A percentile compares a stretch with the other conserved stretches of the same genome.
Conservation (phyloP, 306 rosid species). For the Vicia sativa region DNA sequence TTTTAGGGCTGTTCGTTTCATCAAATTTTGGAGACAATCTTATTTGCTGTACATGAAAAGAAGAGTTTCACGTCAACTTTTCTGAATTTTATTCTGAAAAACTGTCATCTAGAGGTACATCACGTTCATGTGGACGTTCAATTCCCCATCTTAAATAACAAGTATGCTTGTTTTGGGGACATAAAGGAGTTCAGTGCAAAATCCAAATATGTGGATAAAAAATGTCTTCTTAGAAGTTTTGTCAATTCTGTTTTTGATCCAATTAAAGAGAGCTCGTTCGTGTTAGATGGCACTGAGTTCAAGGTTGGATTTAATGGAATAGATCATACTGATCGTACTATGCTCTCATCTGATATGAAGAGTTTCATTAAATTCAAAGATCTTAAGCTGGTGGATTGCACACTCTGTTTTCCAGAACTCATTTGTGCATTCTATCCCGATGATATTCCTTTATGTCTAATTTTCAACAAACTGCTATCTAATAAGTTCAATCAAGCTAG, state of each 20-base stretch:
- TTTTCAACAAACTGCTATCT: constrained; percentile 51
- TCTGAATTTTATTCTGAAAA: constrained; percentile 62
- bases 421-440: constrained; percentile 57
- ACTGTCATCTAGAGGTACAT: constrained; percentile 61
- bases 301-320: constrained; percentile 55
- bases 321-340: constrained; percentile 36
- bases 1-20: constrained; percentile 85
- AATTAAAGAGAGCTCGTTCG: constrained; percentile 45
- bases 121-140: constrained; percentile 49
- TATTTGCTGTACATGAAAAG: constrained; percentile 46
- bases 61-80: constrained; percentile 51
- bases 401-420: constrained; percentile 64
- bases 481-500: constrained; percentile 52
- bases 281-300: constrained; percentile 54
- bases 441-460: constrained; percentile 55
- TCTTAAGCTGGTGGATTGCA: constrained; percentile 59
- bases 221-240: constrained; percentile 59
- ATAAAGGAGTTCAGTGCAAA: constrained; percentile 61
- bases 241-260: constrained; percentile 59
- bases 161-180: constrained; percentile 49
- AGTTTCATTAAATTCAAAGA: constrained; percentile 52
- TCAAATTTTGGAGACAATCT: constrained; percentile 63
- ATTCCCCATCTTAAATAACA: constrained; percentile 57
- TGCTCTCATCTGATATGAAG: constrained; percentile 52
- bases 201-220: constrained; percentile 49